These are phyloP conservation scores for Cordyceps javanica DNA, from an alignment of 2,329 filamentous ascomycete genomes.

Conservation along the genomic window DNA sequence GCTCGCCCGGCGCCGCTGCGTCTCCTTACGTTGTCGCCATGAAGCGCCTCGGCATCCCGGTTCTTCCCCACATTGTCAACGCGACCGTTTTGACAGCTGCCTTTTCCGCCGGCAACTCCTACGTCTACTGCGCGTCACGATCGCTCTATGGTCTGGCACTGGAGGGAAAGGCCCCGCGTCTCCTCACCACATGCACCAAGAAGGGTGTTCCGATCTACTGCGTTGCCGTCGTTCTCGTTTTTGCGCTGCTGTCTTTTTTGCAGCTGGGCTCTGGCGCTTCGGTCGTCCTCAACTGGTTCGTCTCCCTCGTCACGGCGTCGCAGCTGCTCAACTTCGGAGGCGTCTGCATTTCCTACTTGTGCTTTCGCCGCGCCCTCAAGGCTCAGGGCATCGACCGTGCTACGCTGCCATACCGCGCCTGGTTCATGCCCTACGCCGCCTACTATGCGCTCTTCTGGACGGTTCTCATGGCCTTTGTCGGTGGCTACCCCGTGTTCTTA, in stretches of 20 bases:
- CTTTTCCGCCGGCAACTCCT: slow-evolving; percentile 61
- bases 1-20: slow-evolving; percentile 60
- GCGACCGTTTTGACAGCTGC: slow-evolving; percentile 64
- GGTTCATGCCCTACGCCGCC: slow-evolving; percentile 65
- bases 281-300: slow-evolving; percentile 67
- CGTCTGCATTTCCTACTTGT: slow-evolving; percentile 65
- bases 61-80: slow-evolving; percentile 67
- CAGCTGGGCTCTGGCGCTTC: slow-evolving; percentile 61
- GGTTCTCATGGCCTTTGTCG: slow-evolving; percentile 66
- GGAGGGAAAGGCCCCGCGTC: slow-evolving; percentile 57
- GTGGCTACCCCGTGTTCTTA: slow-evolving; percentile 71
- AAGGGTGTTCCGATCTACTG: slow-evolving; percentile 69
- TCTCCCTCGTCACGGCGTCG: slow-evolving; percentile 63
- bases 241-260: slow-evolving; percentile 67
- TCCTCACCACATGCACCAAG: slow-evolving; percentile 55
- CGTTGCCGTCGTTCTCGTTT: slow-evolving; percentile 57
- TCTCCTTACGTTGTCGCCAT: slow-evolving; percentile 65
- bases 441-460: slow-evolving; percentile 60
- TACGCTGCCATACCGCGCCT: slow-evolving; percentile 63
- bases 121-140: slow-evolving; percentile 59
- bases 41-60: slow-evolving; percentile 55
- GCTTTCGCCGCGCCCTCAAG: slow-evolving; percentile 62
- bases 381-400: slow-evolving; percentile 64
- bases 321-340: slow-evolving; percentile 68
- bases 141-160: slow-evolving; percentile 63